phyloP scores from a whole-genome alignment of 345 rosid species.

The Schrenkiella parvula region DNA sequence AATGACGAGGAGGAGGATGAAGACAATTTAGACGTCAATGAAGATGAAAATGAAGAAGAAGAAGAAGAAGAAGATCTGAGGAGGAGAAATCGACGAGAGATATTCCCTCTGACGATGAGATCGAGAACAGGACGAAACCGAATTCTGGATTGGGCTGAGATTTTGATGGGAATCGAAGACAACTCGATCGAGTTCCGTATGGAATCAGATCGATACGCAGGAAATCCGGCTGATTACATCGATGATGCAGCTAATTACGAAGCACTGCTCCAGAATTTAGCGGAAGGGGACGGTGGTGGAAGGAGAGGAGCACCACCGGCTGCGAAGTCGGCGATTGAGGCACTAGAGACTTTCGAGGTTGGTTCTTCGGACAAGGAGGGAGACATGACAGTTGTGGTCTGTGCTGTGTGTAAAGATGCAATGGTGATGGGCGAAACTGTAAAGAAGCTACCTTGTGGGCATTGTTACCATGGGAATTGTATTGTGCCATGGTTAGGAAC shows the following conservation, averaged over 20 bases:
- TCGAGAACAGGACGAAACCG: constrained; percentile 59
- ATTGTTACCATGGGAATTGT: constrained; percentile 62
- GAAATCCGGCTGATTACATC: constrained; percentile 57
- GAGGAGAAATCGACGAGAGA: constrained; percentile 42
- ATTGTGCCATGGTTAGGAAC: constrained; percentile 67
- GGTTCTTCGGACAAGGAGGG: constrained; percentile 13
- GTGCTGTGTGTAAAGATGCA: constrained; percentile 62
- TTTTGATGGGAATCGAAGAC: constrained; percentile 62
- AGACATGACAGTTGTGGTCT: constrained; percentile 26
- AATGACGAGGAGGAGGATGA: constrained; percentile 42
- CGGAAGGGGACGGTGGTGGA: constrained; percentile 48
- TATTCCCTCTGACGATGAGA: constrained; percentile 42
- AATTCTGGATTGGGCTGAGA: constrained; percentile 72
- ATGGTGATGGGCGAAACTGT: constrained; percentile 49
- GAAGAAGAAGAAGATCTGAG: constrained; percentile 40
- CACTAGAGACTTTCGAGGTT: constrained; percentile 44
- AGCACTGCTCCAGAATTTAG: constrained; percentile 59
- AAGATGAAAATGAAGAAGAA: constrained; percentile 22
- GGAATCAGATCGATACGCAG: constrained; percentile 48
- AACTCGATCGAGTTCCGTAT: constrained; percentile 61
- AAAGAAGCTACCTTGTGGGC: constrained; percentile 62
- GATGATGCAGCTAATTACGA: constrained; percentile 59
- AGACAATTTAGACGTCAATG: constrained; percentile 14
- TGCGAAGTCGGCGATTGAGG: constrained; percentile 40
- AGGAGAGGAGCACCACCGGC: constrained; percentile 78